A percentile compares a stretch with the other conserved stretches of the same genome.
phyloP scores from a whole-genome alignment of 768 basidiomycete species.

The Dioszegia crocea region DNA sequence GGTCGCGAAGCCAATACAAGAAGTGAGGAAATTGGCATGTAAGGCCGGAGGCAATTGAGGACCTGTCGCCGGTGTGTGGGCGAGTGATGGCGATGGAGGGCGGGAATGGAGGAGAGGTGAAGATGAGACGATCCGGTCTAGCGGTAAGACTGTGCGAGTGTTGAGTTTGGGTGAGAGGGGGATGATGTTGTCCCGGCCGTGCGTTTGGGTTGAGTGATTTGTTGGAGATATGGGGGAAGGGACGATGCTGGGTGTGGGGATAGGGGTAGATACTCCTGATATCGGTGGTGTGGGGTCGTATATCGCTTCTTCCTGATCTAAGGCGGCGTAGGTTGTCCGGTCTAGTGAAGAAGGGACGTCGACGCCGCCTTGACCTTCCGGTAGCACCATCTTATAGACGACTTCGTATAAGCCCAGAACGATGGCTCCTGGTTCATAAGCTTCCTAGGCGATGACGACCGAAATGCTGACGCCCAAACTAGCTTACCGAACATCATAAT shows the following conservation, averaged over 20 bases:
- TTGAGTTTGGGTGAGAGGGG: slow-evolving; percentile 5
- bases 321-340: neutral
- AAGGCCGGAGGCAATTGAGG: slow-evolving; percentile 68
- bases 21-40: slow-evolving; percentile 75
- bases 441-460: neutral
- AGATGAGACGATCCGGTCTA: neutral
- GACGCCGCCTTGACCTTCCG: slow-evolving; percentile 39
- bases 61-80: neutral
- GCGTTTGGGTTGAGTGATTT: neutral
- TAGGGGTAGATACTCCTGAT: neutral
- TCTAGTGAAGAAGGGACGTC: neutral
- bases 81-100: neutral
- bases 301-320: neutral
- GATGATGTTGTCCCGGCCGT: neutral
- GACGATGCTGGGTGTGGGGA: neutral
- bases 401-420: slow-evolving; percentile 49
- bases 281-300: neutral
- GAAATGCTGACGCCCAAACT: too few relatives aligned
- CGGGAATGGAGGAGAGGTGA: neutral
- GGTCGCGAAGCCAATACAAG: slow-evolving; percentile 73
- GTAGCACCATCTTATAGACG: slow-evolving; percentile 47
- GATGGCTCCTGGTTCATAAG: slow-evolving; percentile 33
- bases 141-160: neutral
- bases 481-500: slow-evolving; percentile 44
- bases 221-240: too few relatives aligned